These are phyloP conservation scores for Nicotiana benthamiana DNA, from an alignment of 257 asterid genomes.

Conservation along the genomic window DNA sequence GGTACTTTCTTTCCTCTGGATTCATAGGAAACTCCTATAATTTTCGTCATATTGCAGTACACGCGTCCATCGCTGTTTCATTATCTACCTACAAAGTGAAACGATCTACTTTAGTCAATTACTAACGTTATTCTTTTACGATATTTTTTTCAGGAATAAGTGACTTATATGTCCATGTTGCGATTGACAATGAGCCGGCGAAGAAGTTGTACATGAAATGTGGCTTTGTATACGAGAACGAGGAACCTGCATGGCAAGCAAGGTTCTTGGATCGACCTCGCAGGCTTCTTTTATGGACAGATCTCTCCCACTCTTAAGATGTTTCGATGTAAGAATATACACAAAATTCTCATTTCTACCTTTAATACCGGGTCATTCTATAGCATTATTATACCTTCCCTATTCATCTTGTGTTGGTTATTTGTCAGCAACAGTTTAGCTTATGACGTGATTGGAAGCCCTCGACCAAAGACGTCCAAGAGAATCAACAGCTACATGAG, in stretches of 20 bases:
- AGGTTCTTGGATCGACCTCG: constrained; percentile 83
- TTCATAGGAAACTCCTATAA: neutral
- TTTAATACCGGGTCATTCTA: too few species aligned
- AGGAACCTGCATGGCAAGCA: constrained; percentile 96
- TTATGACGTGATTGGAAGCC: too few species aligned
- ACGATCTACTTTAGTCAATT: neutral
- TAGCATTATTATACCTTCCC: too few species aligned
- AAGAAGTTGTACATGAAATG: constrained; percentile 71
- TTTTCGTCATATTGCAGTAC: neutral
- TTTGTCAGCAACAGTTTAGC: too few species aligned
- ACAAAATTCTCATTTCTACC: neutral
- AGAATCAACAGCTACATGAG: neutral
- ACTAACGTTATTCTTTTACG: too few species aligned
- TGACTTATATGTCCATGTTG: constrained; percentile 89
- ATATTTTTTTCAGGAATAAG: constrained; percentile 54
- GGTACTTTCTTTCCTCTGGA: too few species aligned
- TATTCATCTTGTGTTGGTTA: too few species aligned
- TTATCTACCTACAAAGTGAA: neutral
- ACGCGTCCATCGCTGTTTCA: neutral
- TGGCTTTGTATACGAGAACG: constrained; percentile 73
- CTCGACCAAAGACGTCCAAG: neutral
- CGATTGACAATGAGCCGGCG: constrained; percentile 78
- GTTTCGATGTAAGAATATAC: constrained; percentile 17
- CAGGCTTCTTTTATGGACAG: constrained; percentile 77
- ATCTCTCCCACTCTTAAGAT: constrained; percentile 49